Percentiles rank a stretch among this genome's conserved stretches.
phyloP scores from a whole-genome alignment of 2,329 filamentous ascomycete genomes.

The Triangularia setosa region DNA sequence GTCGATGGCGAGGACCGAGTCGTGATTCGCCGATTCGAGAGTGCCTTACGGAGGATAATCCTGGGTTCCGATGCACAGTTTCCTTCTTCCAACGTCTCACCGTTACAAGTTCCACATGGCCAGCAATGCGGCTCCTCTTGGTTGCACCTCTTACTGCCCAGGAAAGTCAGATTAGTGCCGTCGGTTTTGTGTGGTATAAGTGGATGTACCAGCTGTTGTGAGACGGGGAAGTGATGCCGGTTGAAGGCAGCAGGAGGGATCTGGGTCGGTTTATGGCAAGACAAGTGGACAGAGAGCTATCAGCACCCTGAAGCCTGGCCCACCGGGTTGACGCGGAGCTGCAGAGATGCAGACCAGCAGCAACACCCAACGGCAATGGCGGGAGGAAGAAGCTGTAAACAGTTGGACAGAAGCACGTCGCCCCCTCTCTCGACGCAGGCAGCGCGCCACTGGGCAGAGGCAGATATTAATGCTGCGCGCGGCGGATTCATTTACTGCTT shows the following conservation, averaged over 20 bases:
- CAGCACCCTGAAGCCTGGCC: conserved; percentile 28
- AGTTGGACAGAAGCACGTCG: background rate
- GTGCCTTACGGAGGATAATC: conserved; percentile 18
- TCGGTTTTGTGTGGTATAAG: conserved; percentile 3
- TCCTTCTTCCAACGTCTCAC: conserved; percentile 18
- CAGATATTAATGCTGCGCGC: conserved; percentile 6
- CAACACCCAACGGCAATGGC: conserved; percentile 8
- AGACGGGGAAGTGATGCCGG: conserved; percentile 11
- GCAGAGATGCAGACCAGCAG: conserved; percentile 25
- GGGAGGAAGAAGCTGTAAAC: background rate
- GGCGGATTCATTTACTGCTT: background rate
- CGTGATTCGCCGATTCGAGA: conserved; percentile 24
- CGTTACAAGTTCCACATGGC: conserved; percentile 29
- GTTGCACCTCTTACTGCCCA: conserved; percentile 8
- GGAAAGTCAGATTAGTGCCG: too few relatives aligned
- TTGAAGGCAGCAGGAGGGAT: conserved; percentile 13
- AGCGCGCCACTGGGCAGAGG: background rate
- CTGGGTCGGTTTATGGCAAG: conserved; percentile 28
- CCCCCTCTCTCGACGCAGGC: background rate
- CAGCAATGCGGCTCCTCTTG: conserved; percentile 28
- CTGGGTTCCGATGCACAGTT: background rate
- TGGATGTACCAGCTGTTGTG: conserved; percentile 10
- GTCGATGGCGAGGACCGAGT: conserved; percentile 15
- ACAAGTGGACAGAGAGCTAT: conserved; percentile 14
- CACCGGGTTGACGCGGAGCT: conserved; percentile 28